Percentiles rank a stretch among this genome's conserved stretches.
Conservation (phyloP, 768 basidiomycete species). For the Russula earlei region DNA sequence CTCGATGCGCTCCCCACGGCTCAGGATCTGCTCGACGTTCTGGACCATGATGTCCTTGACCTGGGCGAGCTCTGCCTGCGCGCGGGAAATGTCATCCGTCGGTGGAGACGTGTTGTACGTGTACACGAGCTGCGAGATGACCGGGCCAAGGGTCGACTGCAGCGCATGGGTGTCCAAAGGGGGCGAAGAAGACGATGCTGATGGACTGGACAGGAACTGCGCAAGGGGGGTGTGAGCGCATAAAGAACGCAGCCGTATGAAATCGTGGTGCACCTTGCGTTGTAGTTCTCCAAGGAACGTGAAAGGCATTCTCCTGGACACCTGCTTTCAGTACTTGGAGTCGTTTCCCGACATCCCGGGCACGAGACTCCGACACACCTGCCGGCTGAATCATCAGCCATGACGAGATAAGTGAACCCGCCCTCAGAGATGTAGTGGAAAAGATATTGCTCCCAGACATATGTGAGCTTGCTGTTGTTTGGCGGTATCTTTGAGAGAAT, state of each 20-base stretch:
- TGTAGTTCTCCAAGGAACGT: conserved; percentile 86
- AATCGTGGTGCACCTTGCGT: conserved; percentile 40
- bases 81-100: conserved; percentile 79
- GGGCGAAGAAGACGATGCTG: conserved; percentile 42
- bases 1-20: conserved; percentile 90
- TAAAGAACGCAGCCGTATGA: not conserved
- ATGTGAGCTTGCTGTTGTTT: conserved; percentile 68
- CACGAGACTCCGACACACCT: conserved; percentile 41
- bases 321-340: not conserved
- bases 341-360: not conserved
- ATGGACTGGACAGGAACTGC: conserved; percentile 54
- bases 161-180: conserved; percentile 44
- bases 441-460: conserved; percentile 88
- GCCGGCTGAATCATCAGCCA: conserved; percentile 90
- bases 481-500: conserved; percentile 95
- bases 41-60: conserved; percentile 98
- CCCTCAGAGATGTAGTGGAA: conserved; percentile 92
- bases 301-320: conserved; percentile 77
- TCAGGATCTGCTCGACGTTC: conserved; percentile 94
- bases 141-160: conserved; percentile 63
- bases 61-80: conserved; percentile 79
- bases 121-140: conserved; percentile 67
- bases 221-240: conserved; percentile 3
- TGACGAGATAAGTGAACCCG: conserved; percentile 81
- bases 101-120: conserved; percentile 87